phyloP scores from a whole-genome alignment of 2,329 filamentous ascomycete species.

The Leptographium wingfieldii region DNA sequence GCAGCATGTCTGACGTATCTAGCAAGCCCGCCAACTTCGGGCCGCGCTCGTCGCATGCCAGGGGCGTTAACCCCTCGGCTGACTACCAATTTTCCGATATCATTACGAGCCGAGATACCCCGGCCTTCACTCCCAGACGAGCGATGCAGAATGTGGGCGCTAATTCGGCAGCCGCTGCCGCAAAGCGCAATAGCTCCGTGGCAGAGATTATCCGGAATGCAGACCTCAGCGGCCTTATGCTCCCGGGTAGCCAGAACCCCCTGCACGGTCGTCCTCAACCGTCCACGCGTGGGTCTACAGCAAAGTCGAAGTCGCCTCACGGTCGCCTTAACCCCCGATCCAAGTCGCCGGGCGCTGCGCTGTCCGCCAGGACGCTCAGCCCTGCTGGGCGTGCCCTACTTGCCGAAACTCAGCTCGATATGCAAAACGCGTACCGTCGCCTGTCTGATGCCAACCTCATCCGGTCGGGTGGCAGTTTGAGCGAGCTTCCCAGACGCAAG shows the following conservation, averaged over 20 bases:
- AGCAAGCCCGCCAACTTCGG: conserved; percentile 35
- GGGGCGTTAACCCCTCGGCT: conserved; percentile 28
- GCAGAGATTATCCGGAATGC: conserved; percentile 40
- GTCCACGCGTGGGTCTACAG: conserved; percentile 24
- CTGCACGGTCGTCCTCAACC: conserved; percentile 20
- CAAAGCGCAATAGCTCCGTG: conserved; percentile 24
- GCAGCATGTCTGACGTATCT: conserved; percentile 43
- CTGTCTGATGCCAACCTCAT: conserved; percentile 60
- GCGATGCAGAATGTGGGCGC: conserved; percentile 20
- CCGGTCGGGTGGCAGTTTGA: conserved; percentile 49
- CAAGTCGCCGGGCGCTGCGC: conserved; percentile 29
- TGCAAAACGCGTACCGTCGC: conserved; percentile 56
- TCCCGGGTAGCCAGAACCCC: conserved; percentile 27
- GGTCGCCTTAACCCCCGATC: conserved; percentile 35
- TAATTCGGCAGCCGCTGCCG: not conserved
- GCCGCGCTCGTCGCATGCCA: conserved; percentile 19
- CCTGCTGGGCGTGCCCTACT: conserved; percentile 31
- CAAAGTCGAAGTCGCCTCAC: conserved; percentile 42
- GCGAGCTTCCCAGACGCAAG: conserved; percentile 43
- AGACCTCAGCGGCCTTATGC: conserved; percentile 36
- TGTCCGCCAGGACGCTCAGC: conserved; percentile 23
- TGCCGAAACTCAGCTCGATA: conserved; percentile 52
- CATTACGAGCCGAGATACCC: conserved; percentile 37
- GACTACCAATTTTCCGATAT: conserved; percentile 52
- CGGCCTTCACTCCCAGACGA: conserved; percentile 37